Conservation (phyloP, 1,139 yeast species). For the Candida sojae region DNA sequence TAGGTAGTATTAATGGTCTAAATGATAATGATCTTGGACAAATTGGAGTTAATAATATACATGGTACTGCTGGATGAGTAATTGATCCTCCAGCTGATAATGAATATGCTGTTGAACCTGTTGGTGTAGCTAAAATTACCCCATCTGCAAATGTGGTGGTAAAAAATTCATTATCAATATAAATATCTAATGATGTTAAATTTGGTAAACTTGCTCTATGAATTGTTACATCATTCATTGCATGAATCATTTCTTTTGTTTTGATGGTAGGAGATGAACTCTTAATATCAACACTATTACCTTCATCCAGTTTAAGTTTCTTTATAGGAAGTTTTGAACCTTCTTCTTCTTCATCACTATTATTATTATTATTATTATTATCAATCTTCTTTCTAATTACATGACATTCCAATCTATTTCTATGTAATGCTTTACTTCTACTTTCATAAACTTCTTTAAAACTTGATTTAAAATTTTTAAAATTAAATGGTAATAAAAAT, state of each 20-base stretch:
- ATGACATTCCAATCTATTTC: constrained; percentile 78
- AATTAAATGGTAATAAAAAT: constrained; percentile 84
- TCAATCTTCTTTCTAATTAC: constrained; percentile 43
- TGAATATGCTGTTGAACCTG: constrained; percentile 95
- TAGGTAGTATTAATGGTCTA: constrained; percentile 81
- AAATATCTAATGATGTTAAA: constrained; percentile 77
- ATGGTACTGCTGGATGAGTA: constrained; percentile 84
- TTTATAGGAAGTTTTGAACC: background rate
- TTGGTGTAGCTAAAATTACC: constrained; percentile 80
- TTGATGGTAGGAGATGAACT: constrained; percentile 11
- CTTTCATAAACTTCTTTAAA: constrained; percentile 68
- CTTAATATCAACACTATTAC: background rate
- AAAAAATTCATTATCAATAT: constrained; percentile 75
- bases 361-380: constrained; percentile 5
- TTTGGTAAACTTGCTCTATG: constrained; percentile 92
- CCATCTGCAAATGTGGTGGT: constrained; percentile 95
- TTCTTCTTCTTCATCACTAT: background rate
- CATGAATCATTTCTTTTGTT: constrained; percentile 50
- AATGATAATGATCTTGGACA: constrained; percentile 88
- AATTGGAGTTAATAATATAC: constrained; percentile 82
- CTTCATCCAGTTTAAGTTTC: background rate
- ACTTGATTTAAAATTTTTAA: constrained; percentile 58
- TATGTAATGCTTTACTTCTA: constrained; percentile 67
- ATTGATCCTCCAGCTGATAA: constrained; percentile 90
- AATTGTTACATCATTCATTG: constrained; percentile 87